Evolutionary conservation across 352 stramenopile genomes (phyloP).

Genomic region (Globisporangium takayamanum): DNA sequence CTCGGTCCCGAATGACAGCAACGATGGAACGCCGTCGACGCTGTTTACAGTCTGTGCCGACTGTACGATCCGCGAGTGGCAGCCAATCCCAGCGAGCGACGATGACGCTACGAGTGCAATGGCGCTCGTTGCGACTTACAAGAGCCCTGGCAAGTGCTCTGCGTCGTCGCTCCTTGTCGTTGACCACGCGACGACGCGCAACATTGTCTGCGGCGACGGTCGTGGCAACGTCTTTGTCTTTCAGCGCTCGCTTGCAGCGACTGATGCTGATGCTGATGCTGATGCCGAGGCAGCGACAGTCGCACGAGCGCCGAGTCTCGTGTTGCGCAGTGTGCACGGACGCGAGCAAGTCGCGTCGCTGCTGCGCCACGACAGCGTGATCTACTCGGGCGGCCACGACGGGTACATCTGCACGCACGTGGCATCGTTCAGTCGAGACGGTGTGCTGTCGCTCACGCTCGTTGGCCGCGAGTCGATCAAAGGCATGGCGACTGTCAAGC

Average conservation of each 20-base stretch:
- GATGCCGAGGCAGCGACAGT: neutral
- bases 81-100: constrained; percentile 9
- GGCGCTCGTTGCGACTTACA: constrained; percentile 37
- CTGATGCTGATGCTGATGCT: neutral
- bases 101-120: constrained; percentile 10
- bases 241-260: constrained; percentile 19
- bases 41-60: constrained; percentile 60
- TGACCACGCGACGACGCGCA: constrained; percentile 31
- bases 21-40: constrained; percentile 14
- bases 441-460: constrained; percentile 23
- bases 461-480: constrained; percentile 67
- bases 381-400: constrained; percentile 75
- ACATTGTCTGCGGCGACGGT: constrained; percentile 65
- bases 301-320: constrained; percentile 14
- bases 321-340: constrained; percentile 51
- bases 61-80: constrained; percentile 61
- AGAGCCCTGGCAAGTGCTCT: constrained; percentile 54
- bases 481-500: constrained; percentile 70
- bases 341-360: constrained; percentile 66
- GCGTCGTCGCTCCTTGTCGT: constrained; percentile 43
- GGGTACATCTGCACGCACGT: constrained; percentile 70
- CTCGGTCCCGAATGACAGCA: constrained; percentile 23
- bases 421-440: constrained; percentile 18
- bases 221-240: constrained; percentile 71
- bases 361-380: constrained; percentile 26